A percentile compares a stretch with the other conserved stretches of the same genome.
These are phyloP conservation scores for Larix sibirica DNA, from an alignment of 83 land plant species.

Conservation along the genomic window DNA sequence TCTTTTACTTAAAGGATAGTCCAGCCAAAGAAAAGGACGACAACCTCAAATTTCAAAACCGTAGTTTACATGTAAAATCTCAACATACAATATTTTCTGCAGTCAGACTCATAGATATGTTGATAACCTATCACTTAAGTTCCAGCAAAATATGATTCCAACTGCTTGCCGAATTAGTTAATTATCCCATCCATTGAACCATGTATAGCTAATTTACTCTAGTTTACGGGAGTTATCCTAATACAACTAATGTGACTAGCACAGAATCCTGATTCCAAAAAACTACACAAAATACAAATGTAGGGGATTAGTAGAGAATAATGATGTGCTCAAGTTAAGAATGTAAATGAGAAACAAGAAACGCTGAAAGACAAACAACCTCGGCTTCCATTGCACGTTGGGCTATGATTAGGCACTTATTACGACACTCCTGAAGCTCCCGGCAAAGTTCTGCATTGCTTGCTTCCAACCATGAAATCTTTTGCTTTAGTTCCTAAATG, in stretches of 20 bases:
- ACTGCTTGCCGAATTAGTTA: background rate
- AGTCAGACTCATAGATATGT: background rate
- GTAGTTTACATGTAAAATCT: background rate
- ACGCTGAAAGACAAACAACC: constrained; percentile 29
- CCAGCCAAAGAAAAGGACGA: background rate
- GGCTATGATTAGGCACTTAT: constrained; percentile 30
- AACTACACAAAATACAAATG: background rate
- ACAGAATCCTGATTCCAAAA: background rate
- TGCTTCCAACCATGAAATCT: constrained; percentile 94
- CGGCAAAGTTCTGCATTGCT: constrained; percentile 75
- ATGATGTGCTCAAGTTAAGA: background rate
- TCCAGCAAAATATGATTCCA: background rate
- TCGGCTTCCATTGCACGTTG: constrained; percentile 59
- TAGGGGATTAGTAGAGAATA: background rate
- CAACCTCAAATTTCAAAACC: background rate
- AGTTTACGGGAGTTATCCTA: background rate
- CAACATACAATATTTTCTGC: background rate
- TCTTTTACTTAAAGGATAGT: background rate
- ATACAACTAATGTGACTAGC: background rate
- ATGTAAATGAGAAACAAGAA: background rate
- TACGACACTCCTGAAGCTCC: constrained; percentile 77
- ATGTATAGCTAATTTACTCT: background rate
- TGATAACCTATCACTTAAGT: background rate
- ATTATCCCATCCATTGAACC: background rate
- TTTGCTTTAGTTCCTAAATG: constrained; percentile 81